phyloP scores from a whole-genome alignment of 2,329 filamentous ascomycete genomes.

The Fulvia fulva region DNA sequence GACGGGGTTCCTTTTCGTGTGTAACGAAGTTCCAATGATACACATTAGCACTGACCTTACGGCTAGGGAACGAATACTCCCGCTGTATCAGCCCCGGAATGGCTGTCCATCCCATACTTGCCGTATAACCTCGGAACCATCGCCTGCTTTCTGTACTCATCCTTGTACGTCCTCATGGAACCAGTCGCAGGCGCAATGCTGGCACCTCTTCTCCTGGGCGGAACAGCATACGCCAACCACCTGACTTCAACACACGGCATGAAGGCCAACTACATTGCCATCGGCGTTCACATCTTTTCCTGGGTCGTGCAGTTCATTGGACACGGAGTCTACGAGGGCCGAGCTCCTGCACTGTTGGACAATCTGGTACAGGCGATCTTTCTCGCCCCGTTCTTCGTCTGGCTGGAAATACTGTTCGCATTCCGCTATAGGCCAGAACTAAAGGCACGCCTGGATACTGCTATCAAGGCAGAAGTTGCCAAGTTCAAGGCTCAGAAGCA shows the following conservation, averaged over 20 bases:
- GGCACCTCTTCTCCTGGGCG: conserved; percentile 69
- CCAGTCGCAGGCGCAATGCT: conserved; percentile 82
- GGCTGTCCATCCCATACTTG: conserved; percentile 53
- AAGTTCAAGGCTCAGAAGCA: conserved; percentile 64
- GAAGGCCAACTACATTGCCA: conserved; percentile 61
- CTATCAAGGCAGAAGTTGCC: conserved; percentile 69
- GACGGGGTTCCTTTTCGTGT: conserved; percentile 67
- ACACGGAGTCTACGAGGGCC: conserved; percentile 81
- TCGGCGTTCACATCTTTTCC: conserved; percentile 64
- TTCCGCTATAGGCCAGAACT: conserved; percentile 87
- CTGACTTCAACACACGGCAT: conserved; percentile 61
- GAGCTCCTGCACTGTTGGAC: conserved; percentile 83
- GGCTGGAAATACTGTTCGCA: conserved; percentile 88
- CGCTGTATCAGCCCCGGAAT: conserved; percentile 51
- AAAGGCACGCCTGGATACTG: conserved; percentile 72
- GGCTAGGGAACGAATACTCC: conserved; percentile 55
- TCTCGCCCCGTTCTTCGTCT: conserved; percentile 92
- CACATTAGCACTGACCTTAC: neutral
- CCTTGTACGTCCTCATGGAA: conserved; percentile 85
- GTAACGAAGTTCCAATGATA: conserved; percentile 26
- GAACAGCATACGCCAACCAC: conserved; percentile 72
- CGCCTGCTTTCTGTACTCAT: conserved; percentile 61
- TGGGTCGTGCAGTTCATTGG: conserved; percentile 92
- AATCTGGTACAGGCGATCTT: conserved; percentile 90
- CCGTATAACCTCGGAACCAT: conserved; percentile 59